Conservation (phyloP, 257 asterid genomes). For the Linderniella brevidens region DNA sequence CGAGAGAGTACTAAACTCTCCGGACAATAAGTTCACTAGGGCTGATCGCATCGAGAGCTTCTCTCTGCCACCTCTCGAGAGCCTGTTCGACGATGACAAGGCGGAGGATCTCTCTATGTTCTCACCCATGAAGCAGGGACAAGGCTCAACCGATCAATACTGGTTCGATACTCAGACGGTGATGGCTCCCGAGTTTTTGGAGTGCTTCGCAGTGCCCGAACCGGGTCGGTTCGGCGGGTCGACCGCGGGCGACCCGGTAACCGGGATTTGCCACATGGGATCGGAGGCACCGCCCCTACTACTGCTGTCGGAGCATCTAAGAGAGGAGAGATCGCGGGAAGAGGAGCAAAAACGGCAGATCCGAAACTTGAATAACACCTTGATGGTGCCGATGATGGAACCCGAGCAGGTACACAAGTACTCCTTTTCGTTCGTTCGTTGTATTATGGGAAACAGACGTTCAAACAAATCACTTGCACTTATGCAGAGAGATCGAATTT, state of each 20-base stretch:
- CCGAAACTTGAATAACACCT: conserved; percentile 16
- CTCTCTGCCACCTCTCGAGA: conserved; percentile 46
- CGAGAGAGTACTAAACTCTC: conserved; percentile 50
- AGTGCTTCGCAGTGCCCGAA: conserved; percentile 30
- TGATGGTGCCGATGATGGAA: conserved; percentile 39
- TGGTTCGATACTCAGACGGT: conserved; percentile 23
- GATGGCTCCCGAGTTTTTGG: conserved; percentile 34
- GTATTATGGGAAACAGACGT: no score
- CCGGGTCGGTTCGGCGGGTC: conserved; percentile 23
- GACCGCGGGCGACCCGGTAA: conserved; percentile 12
- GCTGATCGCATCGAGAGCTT: conserved; percentile 46
- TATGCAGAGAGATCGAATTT: no score
- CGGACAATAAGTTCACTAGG: conserved; percentile 41
- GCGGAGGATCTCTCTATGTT: conserved; percentile 19
- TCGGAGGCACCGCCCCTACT: no score
- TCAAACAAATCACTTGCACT: no score
- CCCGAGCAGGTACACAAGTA: conserved; percentile 49
- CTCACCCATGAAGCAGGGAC: conserved; percentile 16
- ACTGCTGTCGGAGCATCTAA: conserved; percentile 43
- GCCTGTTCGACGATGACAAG: conserved; percentile 26
- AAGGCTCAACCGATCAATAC: conserved; percentile 18
- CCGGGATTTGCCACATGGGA: conserved; percentile 13
- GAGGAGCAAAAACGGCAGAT: conserved; percentile 19
- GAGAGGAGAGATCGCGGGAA: conserved; percentile 47
- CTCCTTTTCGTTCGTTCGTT: no score